phyloP scores from a whole-genome alignment of 371 early-diverging fungal genomes.

The Mucor indicus region DNA sequence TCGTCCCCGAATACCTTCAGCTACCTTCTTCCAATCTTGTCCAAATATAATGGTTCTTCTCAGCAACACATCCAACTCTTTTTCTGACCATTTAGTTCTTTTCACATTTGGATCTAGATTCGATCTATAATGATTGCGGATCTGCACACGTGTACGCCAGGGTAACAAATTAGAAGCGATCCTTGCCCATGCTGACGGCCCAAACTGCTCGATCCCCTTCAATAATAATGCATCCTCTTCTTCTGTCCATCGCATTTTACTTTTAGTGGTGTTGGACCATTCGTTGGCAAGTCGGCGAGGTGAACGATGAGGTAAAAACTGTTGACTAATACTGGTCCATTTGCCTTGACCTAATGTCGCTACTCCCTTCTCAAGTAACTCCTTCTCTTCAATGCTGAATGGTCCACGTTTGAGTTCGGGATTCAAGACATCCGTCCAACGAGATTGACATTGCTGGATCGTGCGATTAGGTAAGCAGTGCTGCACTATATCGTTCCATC shows the following conservation, averaged over 20 bases:
- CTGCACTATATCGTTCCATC: constrained; percentile 26
- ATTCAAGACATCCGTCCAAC: constrained; percentile 24
- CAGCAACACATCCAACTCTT: constrained; percentile 34
- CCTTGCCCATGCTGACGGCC: constrained; percentile 20
- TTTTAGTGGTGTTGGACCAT: constrained; percentile 6
- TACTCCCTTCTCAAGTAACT: constrained; percentile 14
- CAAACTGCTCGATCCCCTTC: constrained; percentile 20
- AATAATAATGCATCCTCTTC: constrained; percentile 31
- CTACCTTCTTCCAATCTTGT: constrained; percentile 38
- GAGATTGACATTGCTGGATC: constrained; percentile 9
- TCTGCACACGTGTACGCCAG: constrained; percentile 8
- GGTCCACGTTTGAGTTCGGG: constrained; percentile 28
- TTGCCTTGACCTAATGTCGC: constrained; percentile 17
- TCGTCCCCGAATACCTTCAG: constrained; percentile 37
- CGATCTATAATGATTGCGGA: constrained; percentile 19
- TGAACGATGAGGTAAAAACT: constrained; percentile 32
- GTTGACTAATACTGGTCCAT: constrained; percentile 20
- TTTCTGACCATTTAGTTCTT: constrained; percentile 21
- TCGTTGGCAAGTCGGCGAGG: constrained; percentile 20
- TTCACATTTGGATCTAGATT: constrained; percentile 8
- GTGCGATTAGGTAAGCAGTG: constrained; percentile 39
- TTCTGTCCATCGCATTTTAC: constrained; percentile 20
- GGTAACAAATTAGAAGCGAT: constrained; percentile 24
- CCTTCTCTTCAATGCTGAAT: constrained; percentile 18
- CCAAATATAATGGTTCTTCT: constrained; percentile 37